These are phyloP conservation scores for Fusarium compactum DNA, from an alignment of 2,329 filamentous ascomycete genomes.

Conservation along the genomic window DNA sequence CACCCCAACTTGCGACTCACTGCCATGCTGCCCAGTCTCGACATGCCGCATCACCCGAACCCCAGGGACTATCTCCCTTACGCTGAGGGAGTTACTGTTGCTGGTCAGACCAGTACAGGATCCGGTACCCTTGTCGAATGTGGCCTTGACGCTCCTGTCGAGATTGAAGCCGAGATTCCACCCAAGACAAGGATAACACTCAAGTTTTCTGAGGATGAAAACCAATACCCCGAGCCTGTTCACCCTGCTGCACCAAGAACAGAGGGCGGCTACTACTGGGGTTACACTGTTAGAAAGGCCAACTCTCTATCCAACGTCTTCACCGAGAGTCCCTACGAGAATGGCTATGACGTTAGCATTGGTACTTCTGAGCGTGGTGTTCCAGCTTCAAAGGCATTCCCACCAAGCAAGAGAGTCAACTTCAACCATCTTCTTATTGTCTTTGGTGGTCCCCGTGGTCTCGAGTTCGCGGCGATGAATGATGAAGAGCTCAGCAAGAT, in stretches of 20 bases:
- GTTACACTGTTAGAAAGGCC: conserved; percentile 77
- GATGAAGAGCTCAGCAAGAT: conserved; percentile 67
- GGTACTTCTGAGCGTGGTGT: conserved; percentile 84
- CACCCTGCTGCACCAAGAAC: conserved; percentile 77
- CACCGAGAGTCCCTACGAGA: conserved; percentile 79
- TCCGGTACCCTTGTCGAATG: conserved; percentile 68
- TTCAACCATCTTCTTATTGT: conserved; percentile 82
- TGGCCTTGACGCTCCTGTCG: conserved; percentile 66
- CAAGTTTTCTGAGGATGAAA: conserved; percentile 66
- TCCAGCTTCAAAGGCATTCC: conserved; percentile 61
- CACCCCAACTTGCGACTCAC: conserved; percentile 82
- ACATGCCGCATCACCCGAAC: conserved; percentile 87
- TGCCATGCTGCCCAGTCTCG: conserved; percentile 79
- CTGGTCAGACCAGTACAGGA: conserved; percentile 57
- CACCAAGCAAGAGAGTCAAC: conserved; percentile 54
- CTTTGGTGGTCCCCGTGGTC: conserved; percentile 83
- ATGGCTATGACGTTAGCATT: conserved; percentile 85
- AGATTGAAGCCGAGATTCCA: conserved; percentile 72
- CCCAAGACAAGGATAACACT: conserved; percentile 80
- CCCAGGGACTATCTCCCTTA: conserved; percentile 82
- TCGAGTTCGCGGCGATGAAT: conserved; percentile 79
- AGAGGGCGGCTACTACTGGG: conserved; percentile 88
- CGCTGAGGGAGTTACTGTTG: conserved; percentile 78
- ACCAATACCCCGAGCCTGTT: conserved; percentile 67
- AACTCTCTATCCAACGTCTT: conserved; percentile 77